phyloP scores from a whole-genome alignment of 1,284 basidiomycete species.

The Fomes fomentarius region DNA sequence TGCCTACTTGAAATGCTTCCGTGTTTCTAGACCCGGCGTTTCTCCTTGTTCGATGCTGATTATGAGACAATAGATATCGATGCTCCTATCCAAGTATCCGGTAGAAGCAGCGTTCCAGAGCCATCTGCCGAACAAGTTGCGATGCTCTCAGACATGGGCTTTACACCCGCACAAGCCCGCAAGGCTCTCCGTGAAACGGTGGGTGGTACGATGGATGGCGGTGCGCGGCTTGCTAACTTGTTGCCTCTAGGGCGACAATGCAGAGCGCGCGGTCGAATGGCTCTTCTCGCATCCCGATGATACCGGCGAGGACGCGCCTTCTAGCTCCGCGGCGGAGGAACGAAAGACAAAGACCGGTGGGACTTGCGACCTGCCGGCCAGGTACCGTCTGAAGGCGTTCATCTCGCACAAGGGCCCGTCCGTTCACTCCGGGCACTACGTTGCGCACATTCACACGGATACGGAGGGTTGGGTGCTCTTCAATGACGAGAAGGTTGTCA shows the following conservation, averaged over 20 bases:
- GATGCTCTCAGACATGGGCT: conserved; percentile 93
- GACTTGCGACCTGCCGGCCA: conserved; percentile 68
- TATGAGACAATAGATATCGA: conserved; percentile 74
- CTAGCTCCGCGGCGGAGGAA: conserved; percentile 31
- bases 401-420: conserved; percentile 97
- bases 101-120: conserved; percentile 45
- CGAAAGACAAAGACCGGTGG: conserved; percentile 42
- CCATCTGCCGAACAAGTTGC: conserved; percentile 70
- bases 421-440: conserved; percentile 94
- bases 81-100: conserved; percentile 59
- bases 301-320: conserved; percentile 61
- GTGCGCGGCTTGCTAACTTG: too few species aligned
- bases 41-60: not conserved
- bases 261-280: conserved; percentile 94
- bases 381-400: conserved; percentile 87
- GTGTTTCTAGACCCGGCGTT: too few species aligned
- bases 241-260: conserved; percentile 78
- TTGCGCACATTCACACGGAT: conserved; percentile 71
- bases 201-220: too few species aligned
- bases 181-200: conserved; percentile 92
- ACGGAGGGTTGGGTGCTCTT: conserved; percentile 80
- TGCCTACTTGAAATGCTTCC: too few species aligned
- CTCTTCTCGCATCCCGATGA: conserved; percentile 96
- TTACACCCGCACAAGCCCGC: conserved; percentile 80
- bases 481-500: conserved; percentile 96